These are phyloP conservation scores for Cladosporium sp. DNA, from an alignment of 2,329 filamentous ascomycete species.

Conservation along the genomic window DNA sequence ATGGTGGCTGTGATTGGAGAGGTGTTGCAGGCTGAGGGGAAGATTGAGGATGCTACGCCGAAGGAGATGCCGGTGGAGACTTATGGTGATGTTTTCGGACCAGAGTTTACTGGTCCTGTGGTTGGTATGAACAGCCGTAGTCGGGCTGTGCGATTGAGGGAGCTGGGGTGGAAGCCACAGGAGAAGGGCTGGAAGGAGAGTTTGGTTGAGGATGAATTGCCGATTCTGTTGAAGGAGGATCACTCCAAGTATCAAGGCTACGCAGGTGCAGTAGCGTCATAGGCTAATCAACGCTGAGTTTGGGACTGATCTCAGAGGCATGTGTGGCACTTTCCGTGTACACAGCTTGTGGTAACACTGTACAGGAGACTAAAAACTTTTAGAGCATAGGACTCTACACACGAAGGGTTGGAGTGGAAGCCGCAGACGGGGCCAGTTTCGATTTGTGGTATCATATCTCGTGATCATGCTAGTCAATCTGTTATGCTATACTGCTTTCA, in stretches of 20 bases:
- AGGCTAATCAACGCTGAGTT: not conserved
- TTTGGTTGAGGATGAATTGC: constrained; percentile 48
- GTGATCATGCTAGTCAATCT: not conserved
- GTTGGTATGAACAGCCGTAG: constrained; percentile 49
- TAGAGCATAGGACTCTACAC: not conserved
- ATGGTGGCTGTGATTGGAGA: constrained; percentile 44
- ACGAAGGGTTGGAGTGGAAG: not conserved
- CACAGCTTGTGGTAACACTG: not conserved
- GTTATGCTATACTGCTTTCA: not conserved
- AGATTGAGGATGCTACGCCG: constrained; percentile 42
- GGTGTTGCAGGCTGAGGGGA: constrained; percentile 42
- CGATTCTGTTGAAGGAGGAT: constrained; percentile 35
- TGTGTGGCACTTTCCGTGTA: not conserved
- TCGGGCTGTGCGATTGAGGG: constrained; percentile 47
- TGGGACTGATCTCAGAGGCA: not conserved
- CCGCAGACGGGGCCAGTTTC: not conserved
- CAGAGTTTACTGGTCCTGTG: constrained; percentile 39
- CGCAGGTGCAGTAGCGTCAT: constrained; percentile 20
- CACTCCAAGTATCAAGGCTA: constrained; percentile 18
- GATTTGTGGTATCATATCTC: not conserved
- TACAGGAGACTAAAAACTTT: not conserved
- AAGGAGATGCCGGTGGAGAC: constrained; percentile 40
- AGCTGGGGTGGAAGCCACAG: constrained; percentile 49
- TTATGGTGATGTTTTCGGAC: constrained; percentile 47
- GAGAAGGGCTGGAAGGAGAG: constrained; percentile 48